A percentile compares a stretch with the other conserved stretches of the same genome.
These are phyloP conservation scores for Ceratocystiopsis brevicomis DNA, from an alignment of 2,329 filamentous ascomycete genomes.

Conservation along the genomic window DNA sequence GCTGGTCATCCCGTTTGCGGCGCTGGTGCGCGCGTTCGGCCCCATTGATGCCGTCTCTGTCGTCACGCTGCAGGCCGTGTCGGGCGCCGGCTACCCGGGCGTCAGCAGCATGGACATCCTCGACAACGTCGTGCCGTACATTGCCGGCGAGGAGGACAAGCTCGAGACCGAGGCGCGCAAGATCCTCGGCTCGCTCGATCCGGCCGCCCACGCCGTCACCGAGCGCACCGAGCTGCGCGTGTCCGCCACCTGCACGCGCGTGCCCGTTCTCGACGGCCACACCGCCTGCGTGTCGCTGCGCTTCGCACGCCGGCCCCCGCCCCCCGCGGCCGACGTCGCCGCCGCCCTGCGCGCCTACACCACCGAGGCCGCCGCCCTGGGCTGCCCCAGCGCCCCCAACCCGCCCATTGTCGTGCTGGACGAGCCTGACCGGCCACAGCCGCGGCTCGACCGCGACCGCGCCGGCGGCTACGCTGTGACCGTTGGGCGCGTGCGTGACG, in stretches of 20 bases:
- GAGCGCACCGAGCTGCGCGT: conserved; percentile 59
- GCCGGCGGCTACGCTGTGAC: conserved; percentile 77
- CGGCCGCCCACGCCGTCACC: conserved; percentile 52
- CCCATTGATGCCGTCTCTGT: conserved; percentile 58
- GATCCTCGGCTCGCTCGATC: conserved; percentile 65
- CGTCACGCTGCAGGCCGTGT: conserved; percentile 88
- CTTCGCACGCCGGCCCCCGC: conserved; percentile 58
- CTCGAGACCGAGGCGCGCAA: conserved; percentile 87
- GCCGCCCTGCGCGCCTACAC: conserved; percentile 63
- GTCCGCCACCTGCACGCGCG: conserved; percentile 78
- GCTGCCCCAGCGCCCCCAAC: conserved; percentile 69
- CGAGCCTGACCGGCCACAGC: conserved; percentile 77
- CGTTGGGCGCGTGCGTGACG: conserved; percentile 70
- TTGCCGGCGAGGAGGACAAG: conserved; percentile 88
- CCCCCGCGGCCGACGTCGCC: conserved; percentile 57
- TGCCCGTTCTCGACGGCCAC: conserved; percentile 89
- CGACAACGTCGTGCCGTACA: conserved; percentile 91
- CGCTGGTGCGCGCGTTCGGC: conserved; percentile 71
- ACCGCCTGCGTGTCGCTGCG: conserved; percentile 80
- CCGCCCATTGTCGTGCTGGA: conserved; percentile 78
- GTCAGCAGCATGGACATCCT: conserved; percentile 89
- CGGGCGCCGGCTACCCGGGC: conserved; percentile 77
- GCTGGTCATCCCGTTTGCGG: conserved; percentile 84
- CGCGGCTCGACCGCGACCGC: conserved; percentile 71
- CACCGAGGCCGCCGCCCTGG: conserved; percentile 62